phyloP scores from a whole-genome alignment of 768 basidiomycete genomes.

The Mycena leptocephala region DNA sequence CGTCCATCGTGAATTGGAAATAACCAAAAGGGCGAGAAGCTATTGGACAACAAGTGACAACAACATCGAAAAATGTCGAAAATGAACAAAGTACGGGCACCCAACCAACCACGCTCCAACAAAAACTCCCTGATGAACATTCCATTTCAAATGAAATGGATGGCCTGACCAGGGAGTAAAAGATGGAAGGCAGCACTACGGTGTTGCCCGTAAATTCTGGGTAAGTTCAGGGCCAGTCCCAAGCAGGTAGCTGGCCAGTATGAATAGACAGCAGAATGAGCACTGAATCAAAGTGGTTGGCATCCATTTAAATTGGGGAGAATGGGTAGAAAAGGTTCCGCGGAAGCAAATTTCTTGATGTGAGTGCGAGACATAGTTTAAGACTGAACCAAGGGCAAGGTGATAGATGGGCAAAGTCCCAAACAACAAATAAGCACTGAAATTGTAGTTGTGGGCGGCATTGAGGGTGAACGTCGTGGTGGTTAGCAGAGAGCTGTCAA shows the following conservation, averaged over 20 bases:
- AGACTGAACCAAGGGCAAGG: too few relatives aligned
- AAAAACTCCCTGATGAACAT: not conserved
- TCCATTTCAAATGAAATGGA: not conserved
- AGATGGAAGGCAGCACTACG: not conserved
- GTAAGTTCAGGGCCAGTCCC: not conserved
- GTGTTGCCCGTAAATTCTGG: not conserved
- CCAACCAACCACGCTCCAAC: not conserved
- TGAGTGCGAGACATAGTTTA: too few relatives aligned
- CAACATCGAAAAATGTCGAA: not conserved
- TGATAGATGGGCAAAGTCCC: too few relatives aligned
- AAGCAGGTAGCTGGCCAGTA: too few relatives aligned
- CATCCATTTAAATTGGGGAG: not conserved
- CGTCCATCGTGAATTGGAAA: not conserved
- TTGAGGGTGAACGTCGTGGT: too few relatives aligned
- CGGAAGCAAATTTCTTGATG: slow-evolving; percentile 5
- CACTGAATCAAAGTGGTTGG: not conserved
- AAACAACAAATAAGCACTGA: too few relatives aligned
- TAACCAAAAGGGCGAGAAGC: not conserved
- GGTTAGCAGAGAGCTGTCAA: too few relatives aligned
- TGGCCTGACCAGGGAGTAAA: not conserved
- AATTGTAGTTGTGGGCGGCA: too few relatives aligned
- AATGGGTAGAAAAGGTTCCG: not conserved
- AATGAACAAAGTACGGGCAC: not conserved
- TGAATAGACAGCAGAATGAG: not conserved
- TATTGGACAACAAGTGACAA: not conserved